Evolutionary conservation across 2,329 filamentous ascomycete genomes (phyloP).

Genomic region (Teratosphaeria pseudoeucalypti): DNA sequence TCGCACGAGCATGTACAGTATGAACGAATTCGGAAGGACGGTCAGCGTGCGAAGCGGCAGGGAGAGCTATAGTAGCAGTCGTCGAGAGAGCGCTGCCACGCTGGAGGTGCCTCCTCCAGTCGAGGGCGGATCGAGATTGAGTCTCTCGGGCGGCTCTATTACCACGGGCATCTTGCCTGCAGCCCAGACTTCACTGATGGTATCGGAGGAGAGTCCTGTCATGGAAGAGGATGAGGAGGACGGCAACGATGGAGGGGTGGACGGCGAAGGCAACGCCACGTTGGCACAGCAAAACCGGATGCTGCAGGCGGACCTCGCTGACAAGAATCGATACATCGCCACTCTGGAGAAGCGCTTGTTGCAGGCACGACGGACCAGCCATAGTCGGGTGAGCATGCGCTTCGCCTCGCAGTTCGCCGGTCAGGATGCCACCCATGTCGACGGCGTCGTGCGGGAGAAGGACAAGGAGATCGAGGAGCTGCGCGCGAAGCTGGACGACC

Average conservation of each 20-base stretch:
- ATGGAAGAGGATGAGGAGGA: conserved; percentile 33
- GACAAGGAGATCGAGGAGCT: conserved; percentile 87
- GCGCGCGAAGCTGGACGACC: conserved; percentile 82
- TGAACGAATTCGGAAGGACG: conserved; percentile 23
- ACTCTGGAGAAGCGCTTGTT: conserved; percentile 86
- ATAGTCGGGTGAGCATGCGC: conserved; percentile 72
- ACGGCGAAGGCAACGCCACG: conserved; percentile 75
- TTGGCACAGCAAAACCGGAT: conserved; percentile 76
- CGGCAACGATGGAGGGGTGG: conserved; percentile 52
- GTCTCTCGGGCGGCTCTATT: conserved; percentile 22
- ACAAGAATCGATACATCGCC: conserved; percentile 93
- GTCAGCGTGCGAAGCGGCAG: conserved; percentile 21
- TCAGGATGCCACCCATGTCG: conserved; percentile 53
- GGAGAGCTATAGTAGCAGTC: conserved; percentile 15
- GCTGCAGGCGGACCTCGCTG: conserved; percentile 87
- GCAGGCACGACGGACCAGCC: conserved; percentile 81
- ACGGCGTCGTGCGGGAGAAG: conserved; percentile 69
- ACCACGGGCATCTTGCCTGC: conserved; percentile 21
- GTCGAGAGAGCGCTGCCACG: conserved; percentile 24
- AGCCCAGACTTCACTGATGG: conserved; percentile 19
- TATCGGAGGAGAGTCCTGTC: conserved; percentile 23
- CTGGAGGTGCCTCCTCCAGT: conserved; percentile 29
- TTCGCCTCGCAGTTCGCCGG: conserved; percentile 39
- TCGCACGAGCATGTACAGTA: conserved; percentile 28
- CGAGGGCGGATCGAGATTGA: conserved; percentile 11